phyloP scores from a whole-genome alignment of 352 stramenopile species.

The Globisporangium nagaii region DNA sequence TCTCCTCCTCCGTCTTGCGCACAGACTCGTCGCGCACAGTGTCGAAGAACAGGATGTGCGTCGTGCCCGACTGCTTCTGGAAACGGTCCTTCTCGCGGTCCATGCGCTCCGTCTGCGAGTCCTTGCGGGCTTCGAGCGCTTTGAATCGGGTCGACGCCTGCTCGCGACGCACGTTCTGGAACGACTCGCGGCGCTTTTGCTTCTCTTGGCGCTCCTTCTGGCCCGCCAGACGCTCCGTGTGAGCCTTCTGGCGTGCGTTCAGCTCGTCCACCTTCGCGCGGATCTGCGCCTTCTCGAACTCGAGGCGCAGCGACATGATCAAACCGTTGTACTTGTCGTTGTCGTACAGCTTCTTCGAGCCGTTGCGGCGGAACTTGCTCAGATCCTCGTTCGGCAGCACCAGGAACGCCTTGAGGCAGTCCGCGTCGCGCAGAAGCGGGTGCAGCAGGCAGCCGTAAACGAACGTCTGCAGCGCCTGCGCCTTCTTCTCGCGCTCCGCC shows the following conservation, averaged over 20 bases:
- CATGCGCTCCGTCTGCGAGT: constrained; percentile 73
- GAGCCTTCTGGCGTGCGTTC: constrained; percentile 54
- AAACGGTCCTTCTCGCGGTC: constrained; percentile 80
- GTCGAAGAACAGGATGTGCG: constrained; percentile 84
- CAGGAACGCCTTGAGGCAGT: constrained; percentile 84
- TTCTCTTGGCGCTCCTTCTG: constrained; percentile 52
- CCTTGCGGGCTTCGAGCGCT: constrained; percentile 74
- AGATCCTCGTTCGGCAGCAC: constrained; percentile 65
- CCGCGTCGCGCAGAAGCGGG: constrained; percentile 66
- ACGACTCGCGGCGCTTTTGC: constrained; percentile 66
- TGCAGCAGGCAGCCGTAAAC: constrained; percentile 79
- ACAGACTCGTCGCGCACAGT: constrained; percentile 65
- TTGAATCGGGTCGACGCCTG: constrained; percentile 70
- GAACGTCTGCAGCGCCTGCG: constrained; percentile 59
- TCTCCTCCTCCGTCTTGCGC: constrained; percentile 76
- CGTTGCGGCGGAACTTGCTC: constrained; percentile 59
- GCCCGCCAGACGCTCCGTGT: constrained; percentile 61
- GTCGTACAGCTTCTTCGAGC: constrained; percentile 73
- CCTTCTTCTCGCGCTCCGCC: constrained; percentile 47
- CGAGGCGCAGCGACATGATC: constrained; percentile 68
- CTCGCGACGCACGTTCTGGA: constrained; percentile 70
- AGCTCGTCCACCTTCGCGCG: constrained; percentile 72
- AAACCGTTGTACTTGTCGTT: constrained; percentile 76
- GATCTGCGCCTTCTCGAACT: constrained; percentile 85
- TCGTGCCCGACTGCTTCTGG: constrained; percentile 64